phyloP scores from a whole-genome alignment of 306 rosid species.

The Casuarina cunninghamiana region DNA sequence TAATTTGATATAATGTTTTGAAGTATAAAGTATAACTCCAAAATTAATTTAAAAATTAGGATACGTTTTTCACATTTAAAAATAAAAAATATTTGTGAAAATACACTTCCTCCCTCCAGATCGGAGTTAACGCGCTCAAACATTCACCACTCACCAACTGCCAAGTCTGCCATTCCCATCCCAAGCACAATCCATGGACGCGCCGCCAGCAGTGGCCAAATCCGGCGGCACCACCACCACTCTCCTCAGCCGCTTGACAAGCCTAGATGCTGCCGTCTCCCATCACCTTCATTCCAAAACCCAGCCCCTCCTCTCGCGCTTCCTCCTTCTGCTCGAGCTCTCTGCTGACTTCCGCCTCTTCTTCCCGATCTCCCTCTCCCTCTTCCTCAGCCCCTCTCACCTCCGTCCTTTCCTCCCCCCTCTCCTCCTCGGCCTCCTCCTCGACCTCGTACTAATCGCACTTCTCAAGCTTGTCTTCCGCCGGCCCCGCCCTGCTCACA shows the following conservation, averaged over 20 bases:
- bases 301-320: slow-evolving; percentile 41
- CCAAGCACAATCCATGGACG: slow-evolving; percentile 5
- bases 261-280: slow-evolving; percentile 44
- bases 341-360: slow-evolving; percentile 67
- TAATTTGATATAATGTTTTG: too few relatives aligned
- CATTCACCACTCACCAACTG: not conserved
- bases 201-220: not conserved
- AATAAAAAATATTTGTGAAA: too few relatives aligned
- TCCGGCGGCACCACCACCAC: not conserved
- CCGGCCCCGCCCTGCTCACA: slow-evolving; percentile 67
- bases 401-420: slow-evolving; percentile 46
- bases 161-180: not conserved
- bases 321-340: slow-evolving; percentile 52
- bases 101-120: slow-evolving; percentile 12
- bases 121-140: not conserved
- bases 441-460: slow-evolving; percentile 57
- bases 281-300: slow-evolving; percentile 38
- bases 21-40: too few relatives aligned
- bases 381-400: slow-evolving; percentile 40
- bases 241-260: slow-evolving; percentile 34
- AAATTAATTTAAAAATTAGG: too few relatives aligned
- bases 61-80: too few relatives aligned
- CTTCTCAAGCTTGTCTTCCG: slow-evolving; percentile 55
- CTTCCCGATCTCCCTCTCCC: slow-evolving; percentile 57
- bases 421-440: slow-evolving; percentile 64